Percentiles rank a stretch among this genome's conserved stretches.
Conservation (phyloP, 2,329 filamentous ascomycete genomes). For the Chaetomiaceae sp. region DNA sequence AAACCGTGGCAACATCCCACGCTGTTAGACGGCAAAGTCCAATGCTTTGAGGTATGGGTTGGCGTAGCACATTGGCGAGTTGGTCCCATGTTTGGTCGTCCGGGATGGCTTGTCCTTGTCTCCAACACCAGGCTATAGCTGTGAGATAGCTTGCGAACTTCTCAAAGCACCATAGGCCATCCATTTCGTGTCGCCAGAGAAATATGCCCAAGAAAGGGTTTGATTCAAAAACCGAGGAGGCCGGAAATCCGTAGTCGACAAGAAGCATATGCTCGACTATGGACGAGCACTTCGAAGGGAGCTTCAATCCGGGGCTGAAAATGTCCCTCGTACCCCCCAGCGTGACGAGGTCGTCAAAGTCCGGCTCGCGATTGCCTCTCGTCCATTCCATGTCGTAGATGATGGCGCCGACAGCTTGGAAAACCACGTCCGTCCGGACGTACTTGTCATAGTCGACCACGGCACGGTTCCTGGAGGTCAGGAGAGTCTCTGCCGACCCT, state of each 20-base stretch:
- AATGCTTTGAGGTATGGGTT: too few species aligned
- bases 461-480: background rate
- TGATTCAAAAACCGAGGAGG: background rate
- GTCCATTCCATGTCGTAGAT: conserved; percentile 1
- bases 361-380: background rate
- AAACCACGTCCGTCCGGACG: background rate
- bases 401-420: background rate
- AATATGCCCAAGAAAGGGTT: background rate
- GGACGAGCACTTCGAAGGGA: background rate
- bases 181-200: too few species aligned
- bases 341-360: background rate
- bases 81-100: background rate
- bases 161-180: background rate
- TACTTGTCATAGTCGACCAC: too few species aligned
- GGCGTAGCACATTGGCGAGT: background rate
- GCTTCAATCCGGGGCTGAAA: too few species aligned
- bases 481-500: background rate
- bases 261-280: background rate
- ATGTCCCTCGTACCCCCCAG: background rate
- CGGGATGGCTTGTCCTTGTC: background rate
- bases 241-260: background rate
- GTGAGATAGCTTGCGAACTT: background rate
- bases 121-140: background rate
- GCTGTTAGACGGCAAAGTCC: too few species aligned
- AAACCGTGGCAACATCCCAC: conserved; percentile 8